Percentiles rank a stretch among this genome's conserved stretches.
phyloP scores from a whole-genome alignment of 345 rosid genomes.

The Gossypium ekmanianum region DNA sequence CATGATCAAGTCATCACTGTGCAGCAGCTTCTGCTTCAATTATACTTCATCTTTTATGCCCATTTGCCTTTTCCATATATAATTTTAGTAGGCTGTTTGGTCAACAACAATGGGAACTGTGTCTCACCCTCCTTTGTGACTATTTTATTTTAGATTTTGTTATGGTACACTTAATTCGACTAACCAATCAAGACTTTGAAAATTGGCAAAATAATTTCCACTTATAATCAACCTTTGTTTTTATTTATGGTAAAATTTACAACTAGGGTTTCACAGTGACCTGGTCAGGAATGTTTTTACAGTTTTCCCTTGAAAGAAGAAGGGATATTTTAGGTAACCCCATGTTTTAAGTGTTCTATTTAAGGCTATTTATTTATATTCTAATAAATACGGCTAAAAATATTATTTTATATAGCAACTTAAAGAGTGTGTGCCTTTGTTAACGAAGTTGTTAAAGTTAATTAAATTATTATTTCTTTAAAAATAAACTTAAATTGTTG shows the following conservation, averaged over 20 bases:
- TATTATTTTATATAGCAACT: not conserved
- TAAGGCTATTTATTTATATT: not conserved
- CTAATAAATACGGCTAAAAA: too few relatives aligned
- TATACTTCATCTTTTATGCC: not conserved
- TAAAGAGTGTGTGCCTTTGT: not conserved
- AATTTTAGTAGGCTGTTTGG: slow-evolving; percentile 20
- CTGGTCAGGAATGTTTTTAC: slow-evolving; percentile 5
- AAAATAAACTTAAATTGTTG: not conserved
- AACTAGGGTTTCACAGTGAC: slow-evolving; percentile 1
- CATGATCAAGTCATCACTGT: not conserved
- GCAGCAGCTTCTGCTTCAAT: not conserved
- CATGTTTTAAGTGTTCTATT: not conserved
- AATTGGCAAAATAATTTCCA: not conserved
- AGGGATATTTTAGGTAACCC: too few relatives aligned
- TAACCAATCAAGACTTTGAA: not conserved
- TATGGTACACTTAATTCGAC: not conserved
- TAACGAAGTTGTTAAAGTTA: not conserved
- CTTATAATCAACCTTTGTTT: not conserved
- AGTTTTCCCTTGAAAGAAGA: not conserved
- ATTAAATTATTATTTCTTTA: not conserved
- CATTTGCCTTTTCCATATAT: not conserved
- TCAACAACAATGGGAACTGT: slow-evolving; percentile 55
- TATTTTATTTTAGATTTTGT: not conserved
- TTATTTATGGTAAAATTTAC: not conserved
- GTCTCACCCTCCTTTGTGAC: not conserved